These are phyloP conservation scores for Agrostemma githago DNA, from an alignment of 148 eudicot genomes.

Conservation along the genomic window DNA sequence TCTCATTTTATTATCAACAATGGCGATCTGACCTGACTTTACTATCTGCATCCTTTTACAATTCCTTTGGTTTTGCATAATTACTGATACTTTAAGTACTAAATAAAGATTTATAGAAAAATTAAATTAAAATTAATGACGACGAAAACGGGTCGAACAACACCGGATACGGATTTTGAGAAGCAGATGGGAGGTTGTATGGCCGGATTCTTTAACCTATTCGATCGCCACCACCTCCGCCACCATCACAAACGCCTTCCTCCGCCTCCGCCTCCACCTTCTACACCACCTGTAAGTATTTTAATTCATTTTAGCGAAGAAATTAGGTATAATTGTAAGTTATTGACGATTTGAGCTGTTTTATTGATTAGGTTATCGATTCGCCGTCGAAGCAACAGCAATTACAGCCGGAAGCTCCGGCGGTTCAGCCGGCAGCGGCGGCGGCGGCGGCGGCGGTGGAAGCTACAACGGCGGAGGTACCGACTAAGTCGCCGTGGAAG, in stretches of 20 bases:
- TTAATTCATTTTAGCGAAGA: too few relatives aligned
- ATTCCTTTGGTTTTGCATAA: background rate
- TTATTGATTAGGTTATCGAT: constrained; percentile 1
- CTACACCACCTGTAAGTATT: background rate
- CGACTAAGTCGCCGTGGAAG: constrained; percentile 65
- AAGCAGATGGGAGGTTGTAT: constrained; percentile 86
- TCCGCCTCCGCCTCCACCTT: constrained; percentile 15
- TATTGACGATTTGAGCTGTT: too few relatives aligned
- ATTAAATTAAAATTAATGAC: constrained; percentile 13
- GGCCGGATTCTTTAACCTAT: constrained; percentile 76
- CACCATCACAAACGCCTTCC: constrained; percentile 61
- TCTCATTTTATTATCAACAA: background rate
- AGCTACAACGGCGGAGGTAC: constrained; percentile 28
- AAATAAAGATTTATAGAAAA: too few relatives aligned
- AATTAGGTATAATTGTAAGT: too few relatives aligned
- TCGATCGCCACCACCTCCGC: constrained; percentile 64
- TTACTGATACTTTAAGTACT: background rate
- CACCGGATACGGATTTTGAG: constrained; percentile 54
- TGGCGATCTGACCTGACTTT: constrained; percentile 23
- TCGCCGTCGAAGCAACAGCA: constrained; percentile 16
- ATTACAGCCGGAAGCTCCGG: constrained; percentile 12
- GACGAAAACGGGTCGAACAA: constrained; percentile 39
- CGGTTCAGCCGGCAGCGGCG: constrained; percentile 7
- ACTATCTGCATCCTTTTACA: background rate
- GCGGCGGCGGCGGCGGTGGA: background rate